Evolutionary conservation across 116 monocot genomes (phyloP), one percentile per base, ranked within the genome.

Genomic region (Iris pallida): DNA sequence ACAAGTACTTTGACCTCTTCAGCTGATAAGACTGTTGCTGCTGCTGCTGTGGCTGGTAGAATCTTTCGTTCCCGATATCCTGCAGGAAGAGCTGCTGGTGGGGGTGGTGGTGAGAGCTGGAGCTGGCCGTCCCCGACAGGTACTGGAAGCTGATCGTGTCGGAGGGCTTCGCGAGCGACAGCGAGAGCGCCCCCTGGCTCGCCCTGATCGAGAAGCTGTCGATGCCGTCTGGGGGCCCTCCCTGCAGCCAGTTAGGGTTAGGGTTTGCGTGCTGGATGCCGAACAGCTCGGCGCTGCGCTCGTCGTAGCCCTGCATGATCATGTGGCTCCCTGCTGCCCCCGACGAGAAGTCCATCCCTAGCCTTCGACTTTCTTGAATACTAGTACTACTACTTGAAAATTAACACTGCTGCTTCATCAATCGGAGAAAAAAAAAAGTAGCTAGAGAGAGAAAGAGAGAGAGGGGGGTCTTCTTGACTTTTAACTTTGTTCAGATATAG

Each of bases 1-100:
- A 48, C 76, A 97, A 57, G 58, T 88, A 97, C 78, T 76, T 92
- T 47, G 76, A 87, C 20, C 20, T 76, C 63, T 63, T 83, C 62
- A 85, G 15, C 55, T 65, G 57, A 43, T 66, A 80, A 0, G 66
- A 40, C 3, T 45, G 67, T 19, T 46, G 68, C 13, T 55, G 53
- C 19, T 41, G 47, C n/a, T 20, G 68, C 8, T 48, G 55, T 3
- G 53, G 41, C 9, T 19, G 19, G 46, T 20, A 53, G 52, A 7
- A 59, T 19, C 52, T 56, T 42, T 65, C 62, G 12, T 63, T 45
- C 16, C 70, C 61, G 0, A 55, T 30, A 42, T 82, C 65, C 59
- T 47, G 30, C 44, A 74, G 11, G 51, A 71, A 56, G 14, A 69
- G 43, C 47, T 74, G 74, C 0, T 2, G 53, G 41, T 60, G 20